Conservation (phyloP, 352 stramenopile species). For the Phytophthora colocasiae region DNA sequence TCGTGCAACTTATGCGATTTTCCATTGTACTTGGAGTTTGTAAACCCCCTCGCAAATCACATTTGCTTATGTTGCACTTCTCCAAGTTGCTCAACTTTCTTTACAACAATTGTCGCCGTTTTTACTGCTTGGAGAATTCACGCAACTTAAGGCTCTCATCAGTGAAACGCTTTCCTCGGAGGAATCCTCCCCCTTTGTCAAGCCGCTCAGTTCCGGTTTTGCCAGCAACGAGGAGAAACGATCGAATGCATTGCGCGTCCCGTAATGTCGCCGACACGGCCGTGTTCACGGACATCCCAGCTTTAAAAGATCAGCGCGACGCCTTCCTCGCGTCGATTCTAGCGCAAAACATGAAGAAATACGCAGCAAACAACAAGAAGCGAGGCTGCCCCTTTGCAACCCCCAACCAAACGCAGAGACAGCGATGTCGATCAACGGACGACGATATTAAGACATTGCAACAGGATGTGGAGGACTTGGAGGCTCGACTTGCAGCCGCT, state of each 20-base stretch:
- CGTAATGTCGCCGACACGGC: slow-evolving; percentile 24
- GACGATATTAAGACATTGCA: slow-evolving; percentile 33
- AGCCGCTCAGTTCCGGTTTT: slow-evolving; percentile 30
- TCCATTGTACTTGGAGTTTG: neutral
- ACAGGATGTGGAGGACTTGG: slow-evolving; percentile 37
- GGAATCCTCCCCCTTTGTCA: neutral
- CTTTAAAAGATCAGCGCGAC: slow-evolving; percentile 18
- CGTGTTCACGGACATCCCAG: slow-evolving; percentile 21
- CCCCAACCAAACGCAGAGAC: neutral
- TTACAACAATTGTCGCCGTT: slow-evolving; percentile 7
- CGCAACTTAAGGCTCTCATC: slow-evolving; percentile 1
- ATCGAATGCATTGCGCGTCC: slow-evolving; percentile 31
- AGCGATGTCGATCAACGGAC: slow-evolving; percentile 5
- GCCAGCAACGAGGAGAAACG: slow-evolving; percentile 2
- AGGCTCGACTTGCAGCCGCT: slow-evolving; percentile 20
- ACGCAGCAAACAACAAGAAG: slow-evolving; percentile 15
- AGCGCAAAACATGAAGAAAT: slow-evolving; percentile 29
- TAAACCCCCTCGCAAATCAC: neutral
- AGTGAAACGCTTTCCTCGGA: slow-evolving; percentile 18
- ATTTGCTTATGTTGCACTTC: neutral
- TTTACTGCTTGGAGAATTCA: slow-evolving; percentile 8
- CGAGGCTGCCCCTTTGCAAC: slow-evolving; percentile 29
- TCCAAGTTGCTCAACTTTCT: neutral
- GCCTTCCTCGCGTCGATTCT: slow-evolving; percentile 32
- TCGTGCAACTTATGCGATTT: slow-evolving; percentile 14